Percentiles rank a stretch among this genome's conserved stretches.
These are phyloP conservation scores for Xylaria sp. DNA, from an alignment of 2,329 filamentous ascomycete genomes.

Conservation along the genomic window DNA sequence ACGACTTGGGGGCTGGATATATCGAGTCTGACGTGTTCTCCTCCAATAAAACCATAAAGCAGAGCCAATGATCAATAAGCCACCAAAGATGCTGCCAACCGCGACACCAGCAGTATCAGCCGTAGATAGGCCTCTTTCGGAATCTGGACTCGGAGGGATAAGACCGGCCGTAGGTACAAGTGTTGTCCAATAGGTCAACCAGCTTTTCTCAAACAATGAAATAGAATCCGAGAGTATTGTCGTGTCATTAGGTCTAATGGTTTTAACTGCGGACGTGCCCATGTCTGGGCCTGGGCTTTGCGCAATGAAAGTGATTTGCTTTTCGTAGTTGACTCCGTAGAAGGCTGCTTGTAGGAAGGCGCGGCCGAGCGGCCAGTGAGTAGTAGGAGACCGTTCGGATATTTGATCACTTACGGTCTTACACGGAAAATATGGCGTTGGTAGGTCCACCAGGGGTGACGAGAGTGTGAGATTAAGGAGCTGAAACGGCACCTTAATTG, in stretches of 20 bases:
- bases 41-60: neutral
- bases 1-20: neutral
- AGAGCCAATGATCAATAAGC: neutral
- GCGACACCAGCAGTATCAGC: neutral
- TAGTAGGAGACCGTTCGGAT: neutral
- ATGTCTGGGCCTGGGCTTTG: neutral
- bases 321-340: neutral
- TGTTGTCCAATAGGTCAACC: neutral
- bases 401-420: too few relatives aligned
- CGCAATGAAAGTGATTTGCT: neutral
- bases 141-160: too few relatives aligned
- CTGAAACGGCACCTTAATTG: neutral
- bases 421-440: neutral
- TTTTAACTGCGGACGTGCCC: neutral
- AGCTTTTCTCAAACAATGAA: neutral
- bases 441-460: neutral
- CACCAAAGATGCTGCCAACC: neutral
- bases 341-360: neutral
- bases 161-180: too few relatives aligned
- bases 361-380: neutral
- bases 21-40: neutral
- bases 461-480: neutral
- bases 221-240: neutral
- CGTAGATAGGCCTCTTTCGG: neutral
- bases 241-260: neutral